Base-by-base conservation (phyloP, 495 filamentous ascomycete genomes). In the Aspergillus bridgeri region DNA sequence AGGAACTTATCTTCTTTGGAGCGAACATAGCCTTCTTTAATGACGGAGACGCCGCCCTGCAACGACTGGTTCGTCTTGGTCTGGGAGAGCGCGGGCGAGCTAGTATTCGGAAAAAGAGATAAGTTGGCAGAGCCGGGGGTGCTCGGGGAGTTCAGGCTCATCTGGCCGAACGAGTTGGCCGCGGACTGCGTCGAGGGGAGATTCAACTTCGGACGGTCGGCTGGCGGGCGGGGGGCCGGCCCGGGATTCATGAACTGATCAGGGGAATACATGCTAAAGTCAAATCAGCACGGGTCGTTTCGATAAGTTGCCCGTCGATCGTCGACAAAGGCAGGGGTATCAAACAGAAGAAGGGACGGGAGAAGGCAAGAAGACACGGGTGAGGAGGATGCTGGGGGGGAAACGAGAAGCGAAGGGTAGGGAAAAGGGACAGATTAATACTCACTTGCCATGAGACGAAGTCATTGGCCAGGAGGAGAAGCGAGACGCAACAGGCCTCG, bases 171-270 rank as follows among this genome's bases (percentile, higher is more conserved):
- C 65, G 88, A 92, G 43, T 88, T 88, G 42, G 90, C 87, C 42
- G 90, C 80, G 33, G 80, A 77, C 51, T 89, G 86, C 45, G 87
- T 92, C 21, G 69, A 58, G 7, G 72, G 67, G 23, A 92, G 77
- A 55, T 85, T 86, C 59, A 96, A 83, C 61, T 88, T 88, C 54
- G 91, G 89, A 57, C 89, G 87, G 64, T 93, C 89, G 42, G 85
- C 86, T 15, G 94, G 94, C 48, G 94, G 94, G 60, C 88, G 86
- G 46, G 94, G 94, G 54, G 94, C 93, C 48, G 94, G 93, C 49
- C 94, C 91, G 56, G 94, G 92, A 68, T 97, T 98, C 89, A 97
- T 94, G 75, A 98, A 98, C 70, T 88, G 85, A 66, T 82, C 83
- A 56, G 79, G 76, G 47, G 83, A 76, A 72, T 89, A 90, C 65